phyloP scores from a whole-genome alignment of 176 grass and related monocot genomes.

The Aegilops speltoides region DNA sequence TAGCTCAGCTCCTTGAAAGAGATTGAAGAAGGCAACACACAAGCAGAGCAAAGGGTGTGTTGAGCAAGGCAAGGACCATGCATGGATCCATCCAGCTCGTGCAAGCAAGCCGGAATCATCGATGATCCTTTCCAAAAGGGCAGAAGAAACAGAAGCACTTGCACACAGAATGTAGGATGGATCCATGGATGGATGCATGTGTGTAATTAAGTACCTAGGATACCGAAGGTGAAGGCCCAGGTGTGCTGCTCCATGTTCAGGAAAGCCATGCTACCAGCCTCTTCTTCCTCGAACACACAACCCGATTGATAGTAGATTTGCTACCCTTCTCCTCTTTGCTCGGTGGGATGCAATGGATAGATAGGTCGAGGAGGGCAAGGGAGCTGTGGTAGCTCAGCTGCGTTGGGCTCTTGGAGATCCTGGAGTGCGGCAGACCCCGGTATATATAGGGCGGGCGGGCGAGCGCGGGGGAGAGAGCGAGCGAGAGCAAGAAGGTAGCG shows the following conservation, averaged over 20 bases:
- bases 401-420: constrained; percentile 26
- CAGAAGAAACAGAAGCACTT: not conserved
- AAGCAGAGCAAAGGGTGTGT: not conserved
- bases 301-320: too few species aligned
- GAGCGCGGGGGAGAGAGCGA: not conserved
- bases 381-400: not conserved
- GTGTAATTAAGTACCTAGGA: constrained; percentile 62
- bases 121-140: not conserved
- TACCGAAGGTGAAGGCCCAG: constrained; percentile 95
- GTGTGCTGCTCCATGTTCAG: constrained; percentile 68
- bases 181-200: not conserved
- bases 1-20: not conserved
- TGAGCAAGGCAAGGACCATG: not conserved
- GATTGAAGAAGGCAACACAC: not conserved
- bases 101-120: not conserved
- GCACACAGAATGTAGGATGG: not conserved
- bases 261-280: constrained; percentile 32
- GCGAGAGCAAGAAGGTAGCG: not conserved
- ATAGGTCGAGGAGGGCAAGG: constrained; percentile 28
- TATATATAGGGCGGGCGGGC: constrained; percentile 2
- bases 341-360: not conserved
- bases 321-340: constrained; percentile 33
- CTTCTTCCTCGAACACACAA: too few species aligned
- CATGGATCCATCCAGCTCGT: not conserved
- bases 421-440: too few species aligned